Evolutionary conservation across 1,139 yeast species (phyloP).

Genomic region (Insectozyma bohioensis): DNA sequence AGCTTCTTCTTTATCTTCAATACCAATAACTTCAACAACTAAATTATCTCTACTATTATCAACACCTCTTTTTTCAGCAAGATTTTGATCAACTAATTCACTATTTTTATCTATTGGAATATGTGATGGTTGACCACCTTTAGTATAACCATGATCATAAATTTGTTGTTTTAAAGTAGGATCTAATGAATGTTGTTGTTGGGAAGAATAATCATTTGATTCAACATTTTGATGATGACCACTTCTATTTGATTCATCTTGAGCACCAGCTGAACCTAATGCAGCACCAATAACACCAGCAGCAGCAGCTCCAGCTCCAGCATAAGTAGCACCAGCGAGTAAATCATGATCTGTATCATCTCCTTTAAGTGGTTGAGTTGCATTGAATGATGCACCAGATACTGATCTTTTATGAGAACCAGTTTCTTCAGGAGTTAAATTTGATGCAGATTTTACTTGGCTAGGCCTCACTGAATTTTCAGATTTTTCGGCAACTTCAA

Average conservation of each 20-base stretch:
- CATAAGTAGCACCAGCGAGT: slow-evolving; percentile 9
- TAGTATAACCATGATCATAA: slow-evolving; percentile 15
- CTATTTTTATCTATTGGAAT: slow-evolving; percentile 1
- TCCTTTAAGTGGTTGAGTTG: slow-evolving; percentile 13
- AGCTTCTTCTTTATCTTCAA: slow-evolving; percentile 32
- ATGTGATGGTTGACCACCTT: slow-evolving; percentile 7
- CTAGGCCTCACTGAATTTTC: slow-evolving; percentile 9
- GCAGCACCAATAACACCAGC: slow-evolving; percentile 10
- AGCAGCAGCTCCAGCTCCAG: slow-evolving; percentile 13
- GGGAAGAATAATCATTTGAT: not conserved
- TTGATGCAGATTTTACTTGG: too few species aligned
- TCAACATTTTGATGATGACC: slow-evolving; percentile 3
- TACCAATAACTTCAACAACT: slow-evolving; percentile 41
- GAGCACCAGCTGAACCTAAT: slow-evolving; percentile 1
- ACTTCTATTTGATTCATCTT: slow-evolving; percentile 1
- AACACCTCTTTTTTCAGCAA: slow-evolving; percentile 7
- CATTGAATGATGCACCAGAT: slow-evolving; percentile 12
- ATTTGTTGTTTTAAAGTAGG: slow-evolving; percentile 12
- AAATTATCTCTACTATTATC: slow-evolving; percentile 17
- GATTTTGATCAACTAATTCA: slow-evolving; percentile 9
- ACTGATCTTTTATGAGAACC: slow-evolving; percentile 7
- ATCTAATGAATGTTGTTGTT: slow-evolving; percentile 2
- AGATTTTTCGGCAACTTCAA: slow-evolving; percentile 28
- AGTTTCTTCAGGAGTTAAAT: too few species aligned
- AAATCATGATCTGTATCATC: slow-evolving; percentile 5